These are phyloP conservation scores for Mucor saturninus DNA, from an alignment of 371 early-diverging fungal genomes.

Conservation along the genomic window DNA sequence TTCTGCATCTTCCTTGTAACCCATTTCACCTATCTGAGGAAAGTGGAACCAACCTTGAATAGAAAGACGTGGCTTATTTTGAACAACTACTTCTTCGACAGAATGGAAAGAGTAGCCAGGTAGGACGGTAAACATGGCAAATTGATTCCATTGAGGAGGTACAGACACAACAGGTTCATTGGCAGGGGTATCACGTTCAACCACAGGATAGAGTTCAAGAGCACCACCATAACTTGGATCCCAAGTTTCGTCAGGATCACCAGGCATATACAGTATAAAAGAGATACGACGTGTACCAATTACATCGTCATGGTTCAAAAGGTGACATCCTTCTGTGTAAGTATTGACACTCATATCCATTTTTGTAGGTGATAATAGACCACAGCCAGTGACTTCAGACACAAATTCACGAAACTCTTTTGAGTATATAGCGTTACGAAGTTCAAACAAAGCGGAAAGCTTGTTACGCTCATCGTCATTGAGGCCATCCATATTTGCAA, in stretches of 20 bases:
- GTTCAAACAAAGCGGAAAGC: constrained; percentile 55
- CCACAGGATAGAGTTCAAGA: constrained; percentile 75
- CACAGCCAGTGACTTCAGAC: constrained; percentile 68
- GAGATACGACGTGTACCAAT: constrained; percentile 79
- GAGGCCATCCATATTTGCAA: constrained; percentile 81
- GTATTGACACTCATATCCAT: constrained; percentile 73
- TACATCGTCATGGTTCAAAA: constrained; percentile 82
- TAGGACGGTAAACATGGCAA: constrained; percentile 76
- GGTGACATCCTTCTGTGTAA: constrained; percentile 70
- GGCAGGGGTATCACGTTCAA: constrained; percentile 65
- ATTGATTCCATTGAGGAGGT: constrained; percentile 77
- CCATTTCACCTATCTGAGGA: constrained; percentile 65
- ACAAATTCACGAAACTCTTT: constrained; percentile 71
- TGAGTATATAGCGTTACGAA: constrained; percentile 76
- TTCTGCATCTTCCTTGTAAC: constrained; percentile 51
- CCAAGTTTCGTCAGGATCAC: constrained; percentile 68
- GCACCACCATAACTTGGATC: constrained; percentile 67
- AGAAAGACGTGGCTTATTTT: constrained; percentile 61
- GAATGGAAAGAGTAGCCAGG: constrained; percentile 82
- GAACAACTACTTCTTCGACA: constrained; percentile 75
- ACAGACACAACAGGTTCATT: constrained; percentile 61
- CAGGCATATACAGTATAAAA: constrained; percentile 76
- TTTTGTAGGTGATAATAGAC: constrained; percentile 63
- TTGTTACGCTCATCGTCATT: constrained; percentile 52
- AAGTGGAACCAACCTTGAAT: constrained; percentile 84